These are phyloP conservation scores for Ophiostoma angusticollis DNA, from an alignment of 2,329 filamentous ascomycete species.

Conservation along the genomic window DNA sequence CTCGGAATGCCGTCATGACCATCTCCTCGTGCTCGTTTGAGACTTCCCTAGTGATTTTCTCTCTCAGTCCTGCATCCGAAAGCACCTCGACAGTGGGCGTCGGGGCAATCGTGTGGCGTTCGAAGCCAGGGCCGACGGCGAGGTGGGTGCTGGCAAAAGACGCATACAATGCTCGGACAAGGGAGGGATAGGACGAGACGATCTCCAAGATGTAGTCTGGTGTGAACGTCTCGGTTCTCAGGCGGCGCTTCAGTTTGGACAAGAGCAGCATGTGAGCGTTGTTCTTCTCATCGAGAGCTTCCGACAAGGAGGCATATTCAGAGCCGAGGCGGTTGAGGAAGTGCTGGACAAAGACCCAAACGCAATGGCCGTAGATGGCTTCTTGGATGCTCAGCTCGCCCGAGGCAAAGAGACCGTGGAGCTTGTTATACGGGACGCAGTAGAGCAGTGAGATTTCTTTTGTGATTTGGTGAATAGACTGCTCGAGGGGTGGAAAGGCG, in stretches of 20 bases:
- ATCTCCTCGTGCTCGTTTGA: conserved; percentile 92
- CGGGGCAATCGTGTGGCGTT: conserved; percentile 38
- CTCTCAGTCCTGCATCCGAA: conserved; percentile 59
- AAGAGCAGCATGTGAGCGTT: conserved; percentile 77
- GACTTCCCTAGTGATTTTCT: conserved; percentile 66
- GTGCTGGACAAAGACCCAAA: conserved; percentile 95
- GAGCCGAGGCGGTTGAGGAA: conserved; percentile 91
- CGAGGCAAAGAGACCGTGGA: conserved; percentile 77
- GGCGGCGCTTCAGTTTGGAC: conserved; percentile 85
- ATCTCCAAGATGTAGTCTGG: conserved; percentile 97
- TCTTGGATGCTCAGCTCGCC: conserved; percentile 87
- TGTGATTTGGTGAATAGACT: conserved; percentile 96
- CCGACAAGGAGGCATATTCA: conserved; percentile 78
- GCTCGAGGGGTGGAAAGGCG: conserved; percentile 66
- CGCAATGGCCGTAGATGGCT: conserved; percentile 92
- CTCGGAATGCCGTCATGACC: conserved; percentile 92
- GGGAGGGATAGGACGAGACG: conserved; percentile 75
- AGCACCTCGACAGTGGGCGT: conserved; percentile 54
- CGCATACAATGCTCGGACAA: conserved; percentile 80
- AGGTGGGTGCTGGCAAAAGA: conserved; percentile 84
- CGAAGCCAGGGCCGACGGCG: conserved; percentile 36
- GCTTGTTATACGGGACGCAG: conserved; percentile 95
- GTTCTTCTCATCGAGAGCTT: conserved; percentile 68
- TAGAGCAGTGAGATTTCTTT: conserved; percentile 96
- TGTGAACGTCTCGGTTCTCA: conserved; percentile 94